Base-by-base conservation (phyloP, 2,329 filamentous ascomycete genomes). In the Podosphaera fusca region DNA sequence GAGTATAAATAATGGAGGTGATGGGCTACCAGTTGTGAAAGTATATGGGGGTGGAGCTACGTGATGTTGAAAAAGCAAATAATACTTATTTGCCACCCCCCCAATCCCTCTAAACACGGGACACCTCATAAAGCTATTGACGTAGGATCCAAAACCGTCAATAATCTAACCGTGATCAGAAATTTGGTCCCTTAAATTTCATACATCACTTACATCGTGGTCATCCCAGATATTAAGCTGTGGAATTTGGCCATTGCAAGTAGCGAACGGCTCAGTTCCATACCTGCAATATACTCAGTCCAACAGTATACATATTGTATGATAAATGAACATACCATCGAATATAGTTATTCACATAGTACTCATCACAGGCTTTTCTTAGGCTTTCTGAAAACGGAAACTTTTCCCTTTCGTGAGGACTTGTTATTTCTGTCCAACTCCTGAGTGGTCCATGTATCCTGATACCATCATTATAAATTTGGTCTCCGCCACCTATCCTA, bases 211-310 rank as follows among this genome's bases (percentile, higher is more conserved):
- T 72, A 78, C 67, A 67, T 92, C 86, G 68, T 96, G 92, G 64
- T 98, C 92, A 68, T 98, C 92, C 89, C 90, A 98, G 50, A 98
- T 86, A 66, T 96, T 98, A 62, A 98, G 72, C 78, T 95, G 94
- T 0, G 92, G 82, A 60, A 98, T 96, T 68, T 95, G 88, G 1
- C 85, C 84, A 63, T 89, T 94, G 38, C 87, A 87, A 64, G 84
- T 75, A 1, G 86, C 83, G 69, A 95, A 98, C 0, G 94, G 78
- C 36, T 89, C 87, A 58, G 78, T 85, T 50, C 80, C 79, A 66
- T 92, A 95, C 80, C 80, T 67, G 80, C 4, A 42, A 2, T 38
- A 29, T 45, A 45, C 12, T 55, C 8, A 55, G 53, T 38, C 21
- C 36, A 14, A 12, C 29, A 4, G 12, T 51, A 2, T 29, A 4